Conservation (phyloP, 139 green algal genomes). For the Tetraselmis chui region DNA sequence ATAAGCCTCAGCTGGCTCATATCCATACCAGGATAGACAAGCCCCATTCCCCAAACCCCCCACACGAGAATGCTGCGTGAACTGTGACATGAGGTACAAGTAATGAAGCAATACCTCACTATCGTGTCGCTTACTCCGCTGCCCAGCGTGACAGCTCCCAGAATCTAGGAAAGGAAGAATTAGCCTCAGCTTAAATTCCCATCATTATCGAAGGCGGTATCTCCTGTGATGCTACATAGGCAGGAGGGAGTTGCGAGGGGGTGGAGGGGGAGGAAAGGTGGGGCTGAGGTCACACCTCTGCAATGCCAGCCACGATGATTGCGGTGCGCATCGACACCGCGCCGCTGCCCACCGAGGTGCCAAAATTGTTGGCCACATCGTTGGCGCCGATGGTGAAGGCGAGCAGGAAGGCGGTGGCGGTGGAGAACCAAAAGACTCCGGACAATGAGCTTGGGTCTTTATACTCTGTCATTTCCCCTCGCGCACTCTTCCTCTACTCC, state of each 20-base stretch:
- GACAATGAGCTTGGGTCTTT: neutral
- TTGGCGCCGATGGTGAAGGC: constrained; percentile 35
- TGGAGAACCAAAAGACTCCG: neutral
- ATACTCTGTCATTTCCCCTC: neutral
- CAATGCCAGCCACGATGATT: neutral
- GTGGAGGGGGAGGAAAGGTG: neutral
- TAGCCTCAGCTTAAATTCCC: too few species aligned
- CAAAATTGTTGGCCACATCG: constrained; percentile 41
- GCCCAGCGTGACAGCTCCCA: constrained; percentile 8
- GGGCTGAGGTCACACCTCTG: neutral
- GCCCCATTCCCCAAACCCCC: too few species aligned
- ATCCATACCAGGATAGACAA: too few species aligned
- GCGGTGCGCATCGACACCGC: constrained; percentile 3
- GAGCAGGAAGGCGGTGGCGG: constrained; percentile 22
- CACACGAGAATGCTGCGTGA: too few species aligned
- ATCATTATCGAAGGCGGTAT: too few species aligned
- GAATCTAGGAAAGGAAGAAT: too few species aligned
- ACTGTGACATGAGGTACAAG: too few species aligned
- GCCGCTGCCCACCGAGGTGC: constrained; percentile 28
- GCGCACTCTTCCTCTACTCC: neutral
- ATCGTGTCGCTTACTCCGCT: constrained; percentile 4
- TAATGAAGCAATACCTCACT: too few species aligned
- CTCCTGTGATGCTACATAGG: too few species aligned
- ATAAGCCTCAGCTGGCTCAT: too few species aligned
- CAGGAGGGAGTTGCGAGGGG: too few species aligned